These are phyloP conservation scores for Kwoniella sp. DNA, from an alignment of 768 basidiomycete genomes.

Conservation along the genomic window DNA sequence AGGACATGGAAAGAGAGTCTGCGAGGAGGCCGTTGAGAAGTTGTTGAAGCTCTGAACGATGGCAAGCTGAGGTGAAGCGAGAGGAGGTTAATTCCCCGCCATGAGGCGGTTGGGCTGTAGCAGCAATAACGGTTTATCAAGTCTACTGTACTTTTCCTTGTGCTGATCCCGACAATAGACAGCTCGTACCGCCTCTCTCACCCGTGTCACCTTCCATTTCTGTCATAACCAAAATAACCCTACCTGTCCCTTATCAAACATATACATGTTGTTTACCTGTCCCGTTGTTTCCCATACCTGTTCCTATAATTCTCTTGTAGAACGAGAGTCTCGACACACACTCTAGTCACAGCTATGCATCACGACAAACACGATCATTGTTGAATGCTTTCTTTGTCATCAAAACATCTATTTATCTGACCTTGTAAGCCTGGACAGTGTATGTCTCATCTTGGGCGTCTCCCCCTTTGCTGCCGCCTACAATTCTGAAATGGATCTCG, in stretches of 20 bases:
- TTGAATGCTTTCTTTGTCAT: background rate
- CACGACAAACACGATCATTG: background rate
- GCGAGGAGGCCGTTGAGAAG: constrained; percentile 32
- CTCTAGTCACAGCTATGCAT: background rate
- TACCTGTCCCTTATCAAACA: background rate
- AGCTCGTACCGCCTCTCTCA: no score
- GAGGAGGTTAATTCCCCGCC: no score
- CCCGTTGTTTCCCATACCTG: background rate
- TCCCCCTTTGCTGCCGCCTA: constrained; percentile 52
- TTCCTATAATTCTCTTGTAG: background rate
- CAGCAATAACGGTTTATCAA: no score
- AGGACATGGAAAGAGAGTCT: constrained; percentile 24
- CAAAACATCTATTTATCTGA: constrained; percentile 60
- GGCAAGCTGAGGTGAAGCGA: no score
- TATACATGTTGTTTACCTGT: background rate
- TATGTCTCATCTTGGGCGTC: constrained; percentile 61
- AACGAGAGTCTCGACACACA: background rate
- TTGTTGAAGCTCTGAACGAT: constrained; percentile 27
- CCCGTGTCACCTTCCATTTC: no score
- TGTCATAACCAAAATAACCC: no score
- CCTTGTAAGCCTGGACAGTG: constrained; percentile 67
- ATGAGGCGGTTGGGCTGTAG: no score
- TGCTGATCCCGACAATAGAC: no score
- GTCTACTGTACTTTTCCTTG: no score
- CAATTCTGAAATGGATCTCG: constrained; percentile 75